Conservation (phyloP, 257 asterid genomes). For the Echites panduratus region DNA sequence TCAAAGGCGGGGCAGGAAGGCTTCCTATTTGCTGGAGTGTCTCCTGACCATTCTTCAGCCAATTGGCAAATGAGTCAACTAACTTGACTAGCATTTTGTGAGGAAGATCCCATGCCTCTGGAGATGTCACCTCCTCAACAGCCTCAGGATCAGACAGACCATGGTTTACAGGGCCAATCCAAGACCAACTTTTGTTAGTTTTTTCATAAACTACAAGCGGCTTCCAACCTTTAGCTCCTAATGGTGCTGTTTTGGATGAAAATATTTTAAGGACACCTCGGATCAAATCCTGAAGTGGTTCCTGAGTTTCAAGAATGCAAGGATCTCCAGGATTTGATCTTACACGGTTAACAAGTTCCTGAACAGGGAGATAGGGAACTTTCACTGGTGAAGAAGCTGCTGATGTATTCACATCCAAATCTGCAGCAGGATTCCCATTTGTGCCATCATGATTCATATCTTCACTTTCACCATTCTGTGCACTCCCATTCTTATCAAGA, state of each 20-base stretch:
- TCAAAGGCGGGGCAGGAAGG: slow-evolving; percentile 82
- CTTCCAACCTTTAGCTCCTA: slow-evolving; percentile 99
- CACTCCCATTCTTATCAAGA: slow-evolving; percentile 42
- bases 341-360: slow-evolving; percentile 82
- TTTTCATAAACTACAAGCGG: slow-evolving; percentile 80
- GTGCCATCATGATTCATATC: slow-evolving; percentile 40
- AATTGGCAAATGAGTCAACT: slow-evolving; percentile 91
- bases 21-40: slow-evolving; percentile 96
- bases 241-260: slow-evolving; percentile 88
- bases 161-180: slow-evolving; percentile 75
- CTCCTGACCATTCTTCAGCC: slow-evolving; percentile 98
- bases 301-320: slow-evolving; percentile 90
- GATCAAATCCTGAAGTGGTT: slow-evolving; percentile 93
- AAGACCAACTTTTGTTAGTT: slow-evolving; percentile 77
- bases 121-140: slow-evolving; percentile 79
- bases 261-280: slow-evolving; percentile 93
- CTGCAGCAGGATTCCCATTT: slow-evolving; percentile 35
- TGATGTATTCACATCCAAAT: slow-evolving; percentile 32
- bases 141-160: slow-evolving; percentile 47
- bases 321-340: slow-evolving; percentile 92
- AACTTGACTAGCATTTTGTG: slow-evolving; percentile 93
- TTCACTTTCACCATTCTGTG: slow-evolving; percentile 37
- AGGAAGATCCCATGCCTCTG: slow-evolving; percentile 95
- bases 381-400: slow-evolving; percentile 42
- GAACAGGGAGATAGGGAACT: slow-evolving; percentile 65